Evolutionary conservation across 345 rosid genomes (phyloP), one percentile per base, ranked within the genome.

Genomic region (Ailanthus altissimus): DNA sequence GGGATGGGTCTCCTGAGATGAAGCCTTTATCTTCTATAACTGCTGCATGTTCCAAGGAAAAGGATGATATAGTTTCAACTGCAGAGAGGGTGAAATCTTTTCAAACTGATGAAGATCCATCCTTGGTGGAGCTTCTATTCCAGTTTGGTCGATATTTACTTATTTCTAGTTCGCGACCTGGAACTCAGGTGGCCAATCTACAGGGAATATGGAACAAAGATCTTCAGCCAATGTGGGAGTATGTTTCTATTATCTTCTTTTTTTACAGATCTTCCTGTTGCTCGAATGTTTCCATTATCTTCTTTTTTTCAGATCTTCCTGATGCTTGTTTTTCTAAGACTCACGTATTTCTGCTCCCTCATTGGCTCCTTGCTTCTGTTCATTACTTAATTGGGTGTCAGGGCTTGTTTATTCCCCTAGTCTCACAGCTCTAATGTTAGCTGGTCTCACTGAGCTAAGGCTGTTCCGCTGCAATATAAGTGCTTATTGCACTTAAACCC

Each of bases 161-260:
- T 65, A 92, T 96, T 77, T 90, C 99, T 79, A 90, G 86, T 78
- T 96, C 99, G 58, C 81, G 93, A 73, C 97, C 97, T 2, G 94
- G 99, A 86, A 90, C 97, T 64, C 99, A 89, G 77, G 97, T 92
- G 69, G 91, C 98, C 71, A 96, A 93, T 84, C 85, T 93, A 79
- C 97, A 93, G 75, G 99, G 99, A 51, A 89, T 96, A 80, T 96
- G 99, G 99, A 96, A 91, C 87, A 85, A 83, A 69, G 93, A 91
- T 86, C 72, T 89, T 74, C 85, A 81, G 50, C 99, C 98, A 21
- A 83, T 81, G 56, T 96, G 98, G 98, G 99, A 96, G 98, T 96
- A 88, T 10, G 97, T 84, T 70, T 72, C 7, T 32, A 57, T 28
- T 79, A 23, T 66, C 28, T 72, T 63, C 53, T 58, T 53, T 50